Evolutionary conservation across 2,329 filamentous ascomycete genomes (phyloP).

Genomic region (Nannizziopsis barbatae): DNA sequence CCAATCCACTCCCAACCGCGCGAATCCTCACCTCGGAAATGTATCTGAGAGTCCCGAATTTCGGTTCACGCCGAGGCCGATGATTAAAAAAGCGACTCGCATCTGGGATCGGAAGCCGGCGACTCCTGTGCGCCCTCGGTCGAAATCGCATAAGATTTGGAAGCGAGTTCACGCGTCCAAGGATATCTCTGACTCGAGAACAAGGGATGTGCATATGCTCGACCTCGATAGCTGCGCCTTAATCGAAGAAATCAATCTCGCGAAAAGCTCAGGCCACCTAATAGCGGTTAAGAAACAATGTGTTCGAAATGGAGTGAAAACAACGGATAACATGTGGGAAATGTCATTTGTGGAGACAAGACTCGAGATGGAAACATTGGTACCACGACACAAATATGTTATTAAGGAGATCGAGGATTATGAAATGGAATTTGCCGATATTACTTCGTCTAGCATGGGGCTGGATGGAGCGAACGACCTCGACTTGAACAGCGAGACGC

Average conservation of each 20-base stretch:
- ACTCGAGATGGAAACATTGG: slow-evolving; percentile 25
- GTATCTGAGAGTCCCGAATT: slow-evolving; percentile 19
- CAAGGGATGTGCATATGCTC: slow-evolving; percentile 11
- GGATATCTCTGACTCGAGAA: neutral
- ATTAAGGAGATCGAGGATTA: neutral
- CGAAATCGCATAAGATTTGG: slow-evolving; percentile 37
- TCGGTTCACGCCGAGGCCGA: slow-evolving; percentile 34
- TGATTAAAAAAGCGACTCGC: slow-evolving; percentile 26
- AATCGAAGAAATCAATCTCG: slow-evolving; percentile 26
- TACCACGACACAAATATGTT: neutral
- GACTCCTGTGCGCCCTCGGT: slow-evolving; percentile 30
- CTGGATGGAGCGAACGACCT: neutral
- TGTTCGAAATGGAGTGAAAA: slow-evolving; percentile 16
- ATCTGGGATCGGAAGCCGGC: slow-evolving; percentile 38
- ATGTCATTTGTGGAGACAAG: slow-evolving; percentile 34
- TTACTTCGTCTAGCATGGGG: neutral
- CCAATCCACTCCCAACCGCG: neutral
- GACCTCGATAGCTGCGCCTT: slow-evolving; percentile 17
- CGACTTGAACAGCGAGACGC: neutral
- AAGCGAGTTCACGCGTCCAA: slow-evolving; percentile 32
- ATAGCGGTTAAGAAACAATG: slow-evolving; percentile 31
- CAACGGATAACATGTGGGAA: slow-evolving; percentile 17
- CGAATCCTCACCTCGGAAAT: neutral
- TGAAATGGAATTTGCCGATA: slow-evolving; percentile 6
- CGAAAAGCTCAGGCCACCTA: slow-evolving; percentile 20